Conservation (phyloP, 495 filamentous ascomycete genomes). For the Pyrenula massariospora region DNA sequence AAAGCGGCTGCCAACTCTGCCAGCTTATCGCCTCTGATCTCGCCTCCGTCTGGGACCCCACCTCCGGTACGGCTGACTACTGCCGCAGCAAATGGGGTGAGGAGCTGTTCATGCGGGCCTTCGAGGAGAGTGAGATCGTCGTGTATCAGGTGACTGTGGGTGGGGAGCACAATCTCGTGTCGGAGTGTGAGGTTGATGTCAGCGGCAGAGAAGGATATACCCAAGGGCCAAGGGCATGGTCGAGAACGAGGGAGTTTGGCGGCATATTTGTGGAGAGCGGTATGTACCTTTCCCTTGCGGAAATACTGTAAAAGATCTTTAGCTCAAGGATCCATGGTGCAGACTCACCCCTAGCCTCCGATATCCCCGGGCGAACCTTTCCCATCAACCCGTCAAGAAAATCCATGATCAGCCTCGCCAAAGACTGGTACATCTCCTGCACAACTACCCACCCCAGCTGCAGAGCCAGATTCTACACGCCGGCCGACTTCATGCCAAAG, state of each 20-base stretch:
- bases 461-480: not conserved
- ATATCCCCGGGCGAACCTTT: not conserved
- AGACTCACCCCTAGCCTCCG: not conserved
- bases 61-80: no score
- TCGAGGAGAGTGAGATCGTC: not conserved
- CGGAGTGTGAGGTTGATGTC: no score
- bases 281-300: not conserved
- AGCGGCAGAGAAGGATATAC: no score
- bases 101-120: not conserved
- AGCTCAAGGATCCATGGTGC: not conserved
- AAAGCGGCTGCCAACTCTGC: no score
- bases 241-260: not conserved
- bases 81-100: no score
- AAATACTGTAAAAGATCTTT: not conserved
- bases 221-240: not conserved
- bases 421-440: not conserved
- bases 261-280: not conserved
- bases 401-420: not conserved
- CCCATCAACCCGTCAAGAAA: not conserved
- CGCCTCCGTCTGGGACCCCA: no score
- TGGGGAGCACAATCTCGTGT: not conserved
- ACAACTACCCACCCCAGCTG: not conserved
- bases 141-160: not conserved
- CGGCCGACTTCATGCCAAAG: not conserved
- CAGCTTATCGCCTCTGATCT: no score